phyloP scores from a whole-genome alignment of 768 basidiomycete genomes.

The Xerocomellus intermedius region DNA sequence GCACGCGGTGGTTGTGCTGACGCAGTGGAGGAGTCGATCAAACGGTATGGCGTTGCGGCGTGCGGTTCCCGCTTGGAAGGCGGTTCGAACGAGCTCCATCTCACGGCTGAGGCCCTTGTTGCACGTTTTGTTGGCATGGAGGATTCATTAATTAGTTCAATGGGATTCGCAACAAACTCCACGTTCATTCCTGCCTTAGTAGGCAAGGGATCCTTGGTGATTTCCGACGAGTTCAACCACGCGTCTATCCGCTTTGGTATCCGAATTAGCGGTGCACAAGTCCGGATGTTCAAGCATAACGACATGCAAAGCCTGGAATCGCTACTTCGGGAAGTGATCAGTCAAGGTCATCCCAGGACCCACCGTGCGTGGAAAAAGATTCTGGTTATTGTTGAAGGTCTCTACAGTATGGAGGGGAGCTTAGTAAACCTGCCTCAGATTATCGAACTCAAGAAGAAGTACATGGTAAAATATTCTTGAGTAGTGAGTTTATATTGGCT shows the following conservation, averaged over 20 bases:
- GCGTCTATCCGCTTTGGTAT: constrained; percentile 93
- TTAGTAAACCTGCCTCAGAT: constrained; percentile 80
- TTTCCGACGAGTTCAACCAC: constrained; percentile 97
- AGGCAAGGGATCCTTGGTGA: constrained; percentile 87
- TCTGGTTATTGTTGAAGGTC: constrained; percentile 87
- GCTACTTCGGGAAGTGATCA: constrained; percentile 85
- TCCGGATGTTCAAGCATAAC: constrained; percentile 97
- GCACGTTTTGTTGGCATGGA: constrained; percentile 89
- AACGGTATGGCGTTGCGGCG: constrained; percentile 75
- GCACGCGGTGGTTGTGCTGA: constrained; percentile 92
- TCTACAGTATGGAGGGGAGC: constrained; percentile 99
- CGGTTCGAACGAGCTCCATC: constrained; percentile 85
- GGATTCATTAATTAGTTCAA: constrained; percentile 85
- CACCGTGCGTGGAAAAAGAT: constrained; percentile 99
- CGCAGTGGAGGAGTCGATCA: constrained; percentile 82
- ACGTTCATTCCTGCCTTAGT: constrained; percentile 91
- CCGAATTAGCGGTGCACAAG: constrained; percentile 81
- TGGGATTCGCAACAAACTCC: constrained; percentile 97
- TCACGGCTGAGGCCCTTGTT: constrained; percentile 78
- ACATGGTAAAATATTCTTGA: constrained; percentile 65
- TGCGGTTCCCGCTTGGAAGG: constrained; percentile 79
- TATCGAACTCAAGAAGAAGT: constrained; percentile 85
- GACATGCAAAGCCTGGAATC: constrained; percentile 82
- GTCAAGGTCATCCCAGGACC: constrained; percentile 96
- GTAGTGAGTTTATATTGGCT: background rate